Evolutionary conservation across 371 early-diverging fungal species (phyloP).

Genomic region (Dentiscutata heterogama): DNA sequence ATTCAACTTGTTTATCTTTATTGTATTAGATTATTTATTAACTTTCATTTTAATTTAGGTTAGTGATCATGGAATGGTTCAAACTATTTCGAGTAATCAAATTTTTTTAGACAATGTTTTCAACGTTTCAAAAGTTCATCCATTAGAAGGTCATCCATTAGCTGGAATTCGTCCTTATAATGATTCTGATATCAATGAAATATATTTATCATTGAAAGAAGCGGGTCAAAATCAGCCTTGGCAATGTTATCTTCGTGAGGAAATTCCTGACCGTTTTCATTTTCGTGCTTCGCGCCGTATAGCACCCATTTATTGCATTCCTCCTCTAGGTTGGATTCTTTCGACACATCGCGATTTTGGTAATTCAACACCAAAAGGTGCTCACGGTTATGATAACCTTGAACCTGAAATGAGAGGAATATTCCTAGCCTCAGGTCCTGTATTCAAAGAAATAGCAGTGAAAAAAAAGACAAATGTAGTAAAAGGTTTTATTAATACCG

Average conservation of each 20-base stretch:
- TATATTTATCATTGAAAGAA: slow-evolving; percentile 55
- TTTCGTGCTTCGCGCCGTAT: slow-evolving; percentile 71
- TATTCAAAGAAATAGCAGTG: slow-evolving; percentile 54
- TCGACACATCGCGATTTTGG: slow-evolving; percentile 53
- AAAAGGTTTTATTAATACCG: slow-evolving; percentile 37
- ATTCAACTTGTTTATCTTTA: no score
- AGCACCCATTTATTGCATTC: slow-evolving; percentile 78
- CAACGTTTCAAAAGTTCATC: slow-evolving; percentile 55
- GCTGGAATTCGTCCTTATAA: slow-evolving; percentile 62
- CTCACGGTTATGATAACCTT: slow-evolving; percentile 90
- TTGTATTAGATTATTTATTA: neutral
- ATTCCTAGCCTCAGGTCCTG: slow-evolving; percentile 87
- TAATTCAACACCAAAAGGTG: slow-evolving; percentile 64
- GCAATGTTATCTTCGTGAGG: slow-evolving; percentile 64
- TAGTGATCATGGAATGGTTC: slow-evolving; percentile 96
- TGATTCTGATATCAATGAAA: slow-evolving; percentile 48
- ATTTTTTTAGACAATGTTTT: slow-evolving; percentile 84
- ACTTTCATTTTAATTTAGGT: slow-evolving; percentile 50
- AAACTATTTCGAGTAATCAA: slow-evolving; percentile 58
- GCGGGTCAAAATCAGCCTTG: slow-evolving; percentile 63
- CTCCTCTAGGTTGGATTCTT: slow-evolving; percentile 68
- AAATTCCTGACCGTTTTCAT: slow-evolving; percentile 74
- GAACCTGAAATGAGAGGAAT: slow-evolving; percentile 87
- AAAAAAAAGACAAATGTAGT: slow-evolving; percentile 1
- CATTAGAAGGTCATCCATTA: slow-evolving; percentile 60